These are phyloP conservation scores for Trichoderma lentiforme DNA, from an alignment of 2,329 filamentous ascomycete genomes.

Conservation along the genomic window DNA sequence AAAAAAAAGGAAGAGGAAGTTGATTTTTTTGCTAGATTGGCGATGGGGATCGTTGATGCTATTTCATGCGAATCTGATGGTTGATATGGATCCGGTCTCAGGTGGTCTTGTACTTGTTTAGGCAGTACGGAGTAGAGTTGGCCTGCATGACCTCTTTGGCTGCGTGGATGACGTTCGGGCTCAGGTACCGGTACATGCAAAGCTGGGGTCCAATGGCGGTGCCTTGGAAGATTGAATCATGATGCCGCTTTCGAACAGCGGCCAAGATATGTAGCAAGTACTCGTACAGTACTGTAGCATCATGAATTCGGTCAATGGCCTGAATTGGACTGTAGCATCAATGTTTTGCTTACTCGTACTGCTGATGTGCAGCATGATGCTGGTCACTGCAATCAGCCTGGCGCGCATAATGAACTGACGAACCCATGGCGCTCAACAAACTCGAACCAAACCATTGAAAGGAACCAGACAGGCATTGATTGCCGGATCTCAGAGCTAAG, in stretches of 20 bases:
- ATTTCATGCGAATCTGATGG: background rate
- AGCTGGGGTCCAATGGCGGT: background rate
- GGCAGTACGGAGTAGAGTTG: background rate
- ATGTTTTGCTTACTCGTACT: background rate
- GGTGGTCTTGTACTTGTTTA: background rate
- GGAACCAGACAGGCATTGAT: too few species aligned
- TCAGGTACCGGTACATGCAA: background rate
- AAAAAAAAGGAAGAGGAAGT: background rate
- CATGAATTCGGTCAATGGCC: background rate
- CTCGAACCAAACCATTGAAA: background rate
- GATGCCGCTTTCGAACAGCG: background rate
- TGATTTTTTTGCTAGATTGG: background rate
- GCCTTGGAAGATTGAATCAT: background rate
- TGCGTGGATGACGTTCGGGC: constrained; percentile 10
- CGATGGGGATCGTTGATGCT: background rate
- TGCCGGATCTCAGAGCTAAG: background rate
- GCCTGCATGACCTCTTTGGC: constrained; percentile 8
- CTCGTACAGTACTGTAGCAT: background rate
- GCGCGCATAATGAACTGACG: background rate
- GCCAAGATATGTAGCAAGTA: background rate
- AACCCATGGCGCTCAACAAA: background rate
- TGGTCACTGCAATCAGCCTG: background rate
- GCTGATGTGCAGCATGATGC: background rate
- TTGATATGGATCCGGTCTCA: background rate
- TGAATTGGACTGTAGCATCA: background rate